Base-by-base conservation (phyloP, 1,284 basidiomycete species). In the Apiotrichum mycotoxinovorans region DNA sequence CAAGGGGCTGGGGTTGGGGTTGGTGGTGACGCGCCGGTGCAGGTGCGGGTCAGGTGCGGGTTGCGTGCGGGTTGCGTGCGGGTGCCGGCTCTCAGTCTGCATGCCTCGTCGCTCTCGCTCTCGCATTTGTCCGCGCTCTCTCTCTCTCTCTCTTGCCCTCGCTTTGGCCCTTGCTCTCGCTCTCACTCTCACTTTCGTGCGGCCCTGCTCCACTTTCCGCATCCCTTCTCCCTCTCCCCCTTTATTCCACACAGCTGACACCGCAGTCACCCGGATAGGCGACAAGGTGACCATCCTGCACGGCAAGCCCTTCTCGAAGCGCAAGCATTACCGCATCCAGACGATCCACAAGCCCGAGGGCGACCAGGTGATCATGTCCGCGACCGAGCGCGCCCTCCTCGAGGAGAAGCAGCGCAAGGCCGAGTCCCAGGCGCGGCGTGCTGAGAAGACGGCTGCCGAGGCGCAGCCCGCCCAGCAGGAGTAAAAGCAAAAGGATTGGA, bases 261-360 rank as follows among this genome's bases (percentile, higher is more conserved):
- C 48, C 14, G 9, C 58, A 73, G 71, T 63, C 38, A 60, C 70
- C n/a, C 57, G 62, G 49, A 48, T 70, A 51, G 66, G 65, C 38
- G 70, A 74, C 59, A 56, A 60, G 52, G 72, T 74, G 9, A 65
- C 67, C 0, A 74, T 74, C 61, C 63, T 68, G 30, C 68, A 70
- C 60, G 67, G 69, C 41, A 63, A 62, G 56, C 64, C 67, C 17
- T 59, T 66, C 46, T 72, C 70, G 3, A 58, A 56, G 48, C 61
- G 64, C 44, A 74, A 74, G 60, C 57, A 62, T 25, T 74, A 66
- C 61, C 46, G 50, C 44, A 55, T 70, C 22, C 61, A 59, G 26
- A 51, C 50, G 33, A 66, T 69, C 52, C 59, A 66, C 35, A 40
- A 41, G 37, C 17, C 30, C 37, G 44, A 44, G 17, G 30, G 12